These are phyloP conservation scores for Pyrrhoderma lamaoense DNA, from an alignment of 1,284 basidiomycete species.

Conservation along the genomic window DNA sequence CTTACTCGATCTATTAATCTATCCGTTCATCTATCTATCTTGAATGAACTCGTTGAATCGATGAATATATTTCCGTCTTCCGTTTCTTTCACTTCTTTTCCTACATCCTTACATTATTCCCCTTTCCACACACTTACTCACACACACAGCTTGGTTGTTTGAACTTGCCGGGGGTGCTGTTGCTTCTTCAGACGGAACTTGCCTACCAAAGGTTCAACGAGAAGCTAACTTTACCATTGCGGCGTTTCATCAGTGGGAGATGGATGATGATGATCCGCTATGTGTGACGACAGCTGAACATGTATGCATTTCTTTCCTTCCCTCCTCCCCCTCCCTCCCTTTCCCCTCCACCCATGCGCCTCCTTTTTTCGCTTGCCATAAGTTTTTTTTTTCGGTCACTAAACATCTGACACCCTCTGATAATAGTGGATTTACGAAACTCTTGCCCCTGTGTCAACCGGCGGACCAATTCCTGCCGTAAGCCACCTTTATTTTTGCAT, in stretches of 20 bases:
- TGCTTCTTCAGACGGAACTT: conserved; percentile 57
- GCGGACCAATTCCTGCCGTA: conserved; percentile 79
- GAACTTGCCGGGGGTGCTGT: conserved; percentile 83
- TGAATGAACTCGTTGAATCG: too few species aligned
- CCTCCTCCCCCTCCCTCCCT: too few species aligned
- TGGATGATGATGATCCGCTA: conserved; percentile 67
- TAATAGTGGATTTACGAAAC: conserved; percentile 69
- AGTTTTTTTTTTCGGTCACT: neutral
- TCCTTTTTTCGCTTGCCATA: too few species aligned
- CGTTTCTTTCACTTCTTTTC: conserved; percentile 10
- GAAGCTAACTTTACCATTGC: conserved; percentile 79
- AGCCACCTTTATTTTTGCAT: conserved; percentile 33
- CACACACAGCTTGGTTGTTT: conserved; percentile 74
- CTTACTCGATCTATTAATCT: too few species aligned
- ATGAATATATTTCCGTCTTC: neutral
- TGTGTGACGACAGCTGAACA: conserved; percentile 78
- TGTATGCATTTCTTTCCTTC: too few species aligned
- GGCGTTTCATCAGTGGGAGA: conserved; percentile 89
- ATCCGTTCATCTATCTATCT: too few species aligned
- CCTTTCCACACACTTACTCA: neutral
- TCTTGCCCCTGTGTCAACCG: conserved; percentile 58
- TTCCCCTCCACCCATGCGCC: conserved; percentile 1
- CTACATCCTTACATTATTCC: too few species aligned
- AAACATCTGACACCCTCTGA: conserved; percentile 5
- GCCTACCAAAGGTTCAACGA: conserved; percentile 70